Evolutionary conservation across 1,284 basidiomycete genomes (phyloP), one percentile per base, ranked within the genome.

Genomic region (Sanghuangporus baumii): DNA sequence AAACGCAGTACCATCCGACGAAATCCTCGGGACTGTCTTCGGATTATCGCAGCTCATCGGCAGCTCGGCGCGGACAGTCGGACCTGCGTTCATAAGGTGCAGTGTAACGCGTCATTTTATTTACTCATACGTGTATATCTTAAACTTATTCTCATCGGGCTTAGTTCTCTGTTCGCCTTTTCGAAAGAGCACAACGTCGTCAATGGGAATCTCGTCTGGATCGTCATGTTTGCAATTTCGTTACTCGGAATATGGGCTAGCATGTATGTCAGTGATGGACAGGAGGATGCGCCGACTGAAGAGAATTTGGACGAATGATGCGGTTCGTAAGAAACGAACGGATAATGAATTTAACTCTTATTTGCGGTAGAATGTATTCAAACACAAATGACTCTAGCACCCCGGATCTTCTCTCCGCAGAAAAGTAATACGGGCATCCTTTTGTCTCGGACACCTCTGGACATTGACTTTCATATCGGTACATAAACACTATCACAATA

Each of bases 71-170:
- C 52, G 67, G n/a, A 57, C 66, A 11, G 31, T 59, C 6, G 57
- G 64, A n/a, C 67, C 67, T 9, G 64, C 66, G 9, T 66, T 68
- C 46, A 64, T 65, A 16, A 68, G 66, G 59, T 61, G 36, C 8
- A n/a, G 43, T 16, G 5, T 2, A 14, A 1, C 8, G 2, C 16
- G 9, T 6, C 5, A n/a, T 46, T 1, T n/a, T 46, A 6, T n/a
- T n/a, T n/a, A 14, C 43, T 7, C n/a, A 18, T 46, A 1, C 7
- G 1, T 11, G 5, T 16, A 20, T 18, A n/a, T 18, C 6, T 46
- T 18, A n/a, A 31, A 48, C 40, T 16, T 31, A 36, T 20, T 0
- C 11, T 12, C 31, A 36, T 8, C 9, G 5, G 26, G 18, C n/a
- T 26, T 7, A 63, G 61, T 60, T 57, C 63, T 12, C 38, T 65